Conservation (phyloP, 2,329 filamentous ascomycete genomes). For the Botrytis cinerea region DNA sequence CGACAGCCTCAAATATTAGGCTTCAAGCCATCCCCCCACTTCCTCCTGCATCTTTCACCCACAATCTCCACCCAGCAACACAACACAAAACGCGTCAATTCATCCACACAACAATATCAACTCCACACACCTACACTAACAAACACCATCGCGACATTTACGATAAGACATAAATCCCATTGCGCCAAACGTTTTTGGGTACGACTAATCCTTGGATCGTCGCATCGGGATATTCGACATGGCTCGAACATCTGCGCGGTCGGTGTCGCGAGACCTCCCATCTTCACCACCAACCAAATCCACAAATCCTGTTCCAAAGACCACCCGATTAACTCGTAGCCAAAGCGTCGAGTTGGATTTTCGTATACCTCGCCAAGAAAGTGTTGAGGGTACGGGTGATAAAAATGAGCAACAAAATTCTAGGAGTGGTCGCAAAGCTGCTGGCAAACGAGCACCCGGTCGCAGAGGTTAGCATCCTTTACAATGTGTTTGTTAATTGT, state of each 20-base stretch:
- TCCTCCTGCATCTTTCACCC: not conserved
- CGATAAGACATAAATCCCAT: not conserved
- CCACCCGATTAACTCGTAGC: conserved; percentile 43
- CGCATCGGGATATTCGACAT: conserved; percentile 6
- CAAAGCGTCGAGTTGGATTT: conserved; percentile 43
- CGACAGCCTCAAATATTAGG: not conserved
- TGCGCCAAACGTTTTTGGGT: not conserved
- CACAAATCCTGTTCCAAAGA: conserved; percentile 30
- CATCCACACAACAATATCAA: conserved; percentile 4
- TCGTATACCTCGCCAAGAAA: conserved; percentile 30
- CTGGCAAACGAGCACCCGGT: conserved; percentile 6
- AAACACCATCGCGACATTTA: not conserved
- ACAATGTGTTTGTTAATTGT: not conserved
- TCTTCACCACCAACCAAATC: conserved; percentile 38
- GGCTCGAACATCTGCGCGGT: not conserved
- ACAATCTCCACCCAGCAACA: conserved; percentile 1
- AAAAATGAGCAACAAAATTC: conserved; percentile 23
- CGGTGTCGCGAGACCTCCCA: conserved; percentile 30
- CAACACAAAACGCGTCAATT: conserved; percentile 6
- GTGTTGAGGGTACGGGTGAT: conserved; percentile 34
- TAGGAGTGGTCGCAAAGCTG: conserved; percentile 16
- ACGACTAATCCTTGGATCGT: not conserved
- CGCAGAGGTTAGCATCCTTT: conserved; percentile 27
- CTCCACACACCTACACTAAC: not conserved
- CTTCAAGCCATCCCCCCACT: not conserved